Evolutionary conservation across 192 early-diverging fungal species (phyloP), one percentile per base, ranked within the genome.

Genomic region (Jimgerdemannia lactiflua): DNA sequence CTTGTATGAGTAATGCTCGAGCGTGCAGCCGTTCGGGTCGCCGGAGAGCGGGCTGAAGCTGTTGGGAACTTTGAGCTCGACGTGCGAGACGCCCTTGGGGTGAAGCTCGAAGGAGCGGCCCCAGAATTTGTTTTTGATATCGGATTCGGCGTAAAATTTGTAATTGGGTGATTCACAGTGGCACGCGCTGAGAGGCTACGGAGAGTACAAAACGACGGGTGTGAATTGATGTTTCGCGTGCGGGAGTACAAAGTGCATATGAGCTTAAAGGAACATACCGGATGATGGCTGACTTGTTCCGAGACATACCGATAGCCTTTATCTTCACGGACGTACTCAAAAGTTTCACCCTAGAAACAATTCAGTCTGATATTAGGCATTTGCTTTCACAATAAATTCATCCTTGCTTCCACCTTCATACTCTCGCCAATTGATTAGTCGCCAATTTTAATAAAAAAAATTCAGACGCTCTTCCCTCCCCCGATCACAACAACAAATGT

Each of bases 281-380:
- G 95, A 78, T 96, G 95, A 77, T 96, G 95, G 59, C 87, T 88
- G 7, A 96, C 95, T 80, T 96, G 95, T 80, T 96, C 95, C 0
- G 94, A 94, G 65, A 96, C 70, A 75, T 94, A 94, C 20, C 95
- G 87, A 78, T 89, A 95, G 78, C 85, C 80, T 69, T 93, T 93
- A 75, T 97, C 94, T 19, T 86, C 82, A 39, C 90, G 82, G 64
- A 95, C 91, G 69, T 94, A 89, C 86, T 97, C 95, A 75, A 88
- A 97, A 2, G 95, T 97, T 79, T 97, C 95, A 54, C 95, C 95
- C 78, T 80, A 67, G 49, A 6, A 59, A 59, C 14, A 29, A 29
- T 29, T 29, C 29, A 29, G 29, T 29, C 29, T 29, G 29, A 29
- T 1, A 29, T 29, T 29, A 29, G 29, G 29, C 29, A 29, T 29